Conservation (phyloP, 345 rosid genomes). For the Eucalyptus curtisii region DNA sequence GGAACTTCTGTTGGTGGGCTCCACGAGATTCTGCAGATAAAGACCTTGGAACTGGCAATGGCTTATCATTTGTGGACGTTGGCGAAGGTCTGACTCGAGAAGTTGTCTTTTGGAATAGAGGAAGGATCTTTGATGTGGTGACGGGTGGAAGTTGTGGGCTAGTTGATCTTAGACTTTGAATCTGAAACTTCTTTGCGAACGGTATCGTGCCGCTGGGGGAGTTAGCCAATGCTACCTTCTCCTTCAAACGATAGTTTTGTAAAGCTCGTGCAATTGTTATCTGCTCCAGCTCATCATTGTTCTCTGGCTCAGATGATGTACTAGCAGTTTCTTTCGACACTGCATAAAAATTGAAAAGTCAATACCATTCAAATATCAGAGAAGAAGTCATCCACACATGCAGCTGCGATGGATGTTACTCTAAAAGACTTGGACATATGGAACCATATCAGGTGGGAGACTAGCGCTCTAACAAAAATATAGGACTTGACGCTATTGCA, state of each 20-base stretch:
- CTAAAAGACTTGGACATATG: background rate
- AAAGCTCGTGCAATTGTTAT: conserved; percentile 77
- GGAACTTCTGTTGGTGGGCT: conserved; percentile 38
- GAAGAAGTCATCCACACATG: background rate
- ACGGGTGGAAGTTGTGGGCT: conserved; percentile 74
- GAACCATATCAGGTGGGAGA: background rate
- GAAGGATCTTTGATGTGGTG: conserved; percentile 80
- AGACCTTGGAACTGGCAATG: background rate
- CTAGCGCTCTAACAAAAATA: background rate
- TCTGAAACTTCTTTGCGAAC: conserved; percentile 54
- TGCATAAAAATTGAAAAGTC: conserved; percentile 14
- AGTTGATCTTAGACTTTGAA: conserved; percentile 62
- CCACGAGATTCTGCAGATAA: conserved; percentile 23
- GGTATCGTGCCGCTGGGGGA: conserved; percentile 41
- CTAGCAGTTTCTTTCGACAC: conserved; percentile 94
- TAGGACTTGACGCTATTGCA: background rate
- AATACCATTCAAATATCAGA: background rate
- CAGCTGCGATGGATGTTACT: background rate
- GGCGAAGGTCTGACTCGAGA: conserved; percentile 38
- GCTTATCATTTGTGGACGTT: conserved; percentile 12
- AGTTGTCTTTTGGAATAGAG: conserved; percentile 56
- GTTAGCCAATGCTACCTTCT: conserved; percentile 55
- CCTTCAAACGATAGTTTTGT: conserved; percentile 62
- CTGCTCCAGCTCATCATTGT: conserved; percentile 88
- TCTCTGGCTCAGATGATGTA: conserved; percentile 67